phyloP scores from a whole-genome alignment of 768 basidiomycete genomes.

The Suillus subalutaceus region DNA sequence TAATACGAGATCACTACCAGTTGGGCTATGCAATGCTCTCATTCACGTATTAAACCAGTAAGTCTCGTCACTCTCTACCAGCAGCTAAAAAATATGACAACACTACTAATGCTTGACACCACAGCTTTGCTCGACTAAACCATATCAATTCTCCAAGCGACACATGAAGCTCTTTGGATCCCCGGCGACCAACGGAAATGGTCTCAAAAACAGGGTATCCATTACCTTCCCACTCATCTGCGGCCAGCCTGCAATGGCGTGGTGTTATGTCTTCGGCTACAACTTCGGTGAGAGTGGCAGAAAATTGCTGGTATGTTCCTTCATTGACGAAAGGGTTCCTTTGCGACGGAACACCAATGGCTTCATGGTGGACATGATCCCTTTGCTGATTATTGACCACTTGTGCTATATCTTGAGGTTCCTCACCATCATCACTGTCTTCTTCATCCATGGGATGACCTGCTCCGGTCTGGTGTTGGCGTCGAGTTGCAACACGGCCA shows the following conservation, averaged over 20 bases:
- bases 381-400: neutral
- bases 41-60: no score
- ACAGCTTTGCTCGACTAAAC: constrained; percentile 14
- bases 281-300: neutral
- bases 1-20: constrained; percentile 19
- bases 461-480: constrained; percentile 8
- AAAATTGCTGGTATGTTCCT: constrained; percentile 8
- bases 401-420: neutral
- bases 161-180: no score
- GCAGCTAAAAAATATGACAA: neutral
- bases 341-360: constrained; percentile 1
- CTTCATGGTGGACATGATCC: constrained; percentile 9
- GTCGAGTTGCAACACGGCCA: neutral
- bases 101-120: constrained; percentile 17
- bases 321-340: constrained; percentile 16
- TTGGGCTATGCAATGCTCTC: no score
- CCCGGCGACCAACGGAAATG: constrained; percentile 6
- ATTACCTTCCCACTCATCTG: constrained; percentile 19
- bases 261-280: constrained; percentile 9
- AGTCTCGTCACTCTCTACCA: neutral
- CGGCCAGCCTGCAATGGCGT: constrained; percentile 15
- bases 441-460: constrained; percentile 14
- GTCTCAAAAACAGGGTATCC: constrained; percentile 17
- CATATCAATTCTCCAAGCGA: constrained; percentile 14
- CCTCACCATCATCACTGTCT: neutral